Evolutionary conservation across 129 eudicot genomes (phyloP).

Genomic region (Pseudognaphalium luteoalbum): DNA sequence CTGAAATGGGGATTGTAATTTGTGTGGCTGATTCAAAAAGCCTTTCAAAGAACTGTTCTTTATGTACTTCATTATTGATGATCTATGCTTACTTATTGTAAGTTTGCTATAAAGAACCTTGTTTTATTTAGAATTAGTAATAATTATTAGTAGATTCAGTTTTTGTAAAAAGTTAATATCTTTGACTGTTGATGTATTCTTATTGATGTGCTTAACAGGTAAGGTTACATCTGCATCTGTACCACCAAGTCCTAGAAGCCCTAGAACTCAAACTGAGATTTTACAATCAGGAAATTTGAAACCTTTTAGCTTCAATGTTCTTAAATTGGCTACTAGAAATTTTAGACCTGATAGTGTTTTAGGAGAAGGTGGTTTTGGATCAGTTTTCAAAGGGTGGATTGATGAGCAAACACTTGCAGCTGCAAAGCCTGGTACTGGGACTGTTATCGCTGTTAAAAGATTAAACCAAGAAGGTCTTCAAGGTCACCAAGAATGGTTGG

Average conservation of each 20-base stretch:
- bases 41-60: background rate
- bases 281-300: constrained; percentile 54
- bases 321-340: constrained; percentile 60
- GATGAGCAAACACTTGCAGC: constrained; percentile 64
- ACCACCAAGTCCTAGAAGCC: constrained; percentile 44
- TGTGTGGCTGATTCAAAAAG: background rate
- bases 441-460: constrained; percentile 69
- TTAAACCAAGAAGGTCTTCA: constrained; percentile 67
- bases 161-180: background rate
- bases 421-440: constrained; percentile 66
- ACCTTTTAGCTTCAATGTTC: constrained; percentile 47
- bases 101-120: background rate
- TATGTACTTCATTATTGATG: background rate
- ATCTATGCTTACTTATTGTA: background rate
- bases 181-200: background rate
- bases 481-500: constrained; percentile 85
- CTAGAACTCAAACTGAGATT: constrained; percentile 53
- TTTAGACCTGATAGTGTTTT: constrained; percentile 79
- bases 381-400: constrained; percentile 75
- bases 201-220: constrained; percentile 27
- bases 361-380: constrained; percentile 82
- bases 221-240: constrained; percentile 39
- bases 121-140: background rate
- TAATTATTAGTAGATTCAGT: background rate
- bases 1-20: background rate